A percentile compares a stretch with the other conserved stretches of the same genome.
Conservation (phyloP, 1,139 yeast genomes). For the Candida pseudoviswanathii region DNA sequence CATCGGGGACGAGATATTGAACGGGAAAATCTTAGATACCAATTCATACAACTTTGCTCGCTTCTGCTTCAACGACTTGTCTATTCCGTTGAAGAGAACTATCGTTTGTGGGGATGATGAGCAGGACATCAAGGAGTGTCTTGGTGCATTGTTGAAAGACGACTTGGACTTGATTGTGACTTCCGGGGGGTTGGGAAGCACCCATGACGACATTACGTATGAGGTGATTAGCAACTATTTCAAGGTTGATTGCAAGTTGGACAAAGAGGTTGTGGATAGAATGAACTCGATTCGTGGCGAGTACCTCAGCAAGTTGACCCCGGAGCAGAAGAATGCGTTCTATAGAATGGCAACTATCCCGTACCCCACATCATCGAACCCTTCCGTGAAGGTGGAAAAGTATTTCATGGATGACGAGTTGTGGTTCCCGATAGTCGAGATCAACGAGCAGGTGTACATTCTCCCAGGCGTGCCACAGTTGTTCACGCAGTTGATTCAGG, state of each 20-base stretch:
- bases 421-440: conserved; percentile 84
- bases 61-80: conserved; percentile 55
- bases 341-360: conserved; percentile 83
- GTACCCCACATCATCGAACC: conserved; percentile 18
- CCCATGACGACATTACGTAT: conserved; percentile 88
- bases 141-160: conserved; percentile 42
- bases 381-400: conserved; percentile 39
- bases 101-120: conserved; percentile 79
- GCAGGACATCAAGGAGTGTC: conserved; percentile 58
- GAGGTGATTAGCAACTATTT: conserved; percentile 68
- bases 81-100: conserved; percentile 62
- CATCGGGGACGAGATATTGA: conserved; percentile 86
- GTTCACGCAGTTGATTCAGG: conserved; percentile 53
- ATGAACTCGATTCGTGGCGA: conserved; percentile 56
- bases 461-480: conserved; percentile 84
- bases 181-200: conserved; percentile 86
- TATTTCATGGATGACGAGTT: conserved; percentile 55
- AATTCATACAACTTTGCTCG: conserved; percentile 74
- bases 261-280: conserved; percentile 57
- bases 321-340: conserved; percentile 58
- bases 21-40: conserved; percentile 83
- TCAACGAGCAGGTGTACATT: conserved; percentile 63
- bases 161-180: conserved; percentile 73
- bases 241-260: conserved; percentile 50
- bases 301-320: conserved; percentile 37